Conservation (phyloP, 345 rosid genomes). For the Acer saccharum region DNA sequence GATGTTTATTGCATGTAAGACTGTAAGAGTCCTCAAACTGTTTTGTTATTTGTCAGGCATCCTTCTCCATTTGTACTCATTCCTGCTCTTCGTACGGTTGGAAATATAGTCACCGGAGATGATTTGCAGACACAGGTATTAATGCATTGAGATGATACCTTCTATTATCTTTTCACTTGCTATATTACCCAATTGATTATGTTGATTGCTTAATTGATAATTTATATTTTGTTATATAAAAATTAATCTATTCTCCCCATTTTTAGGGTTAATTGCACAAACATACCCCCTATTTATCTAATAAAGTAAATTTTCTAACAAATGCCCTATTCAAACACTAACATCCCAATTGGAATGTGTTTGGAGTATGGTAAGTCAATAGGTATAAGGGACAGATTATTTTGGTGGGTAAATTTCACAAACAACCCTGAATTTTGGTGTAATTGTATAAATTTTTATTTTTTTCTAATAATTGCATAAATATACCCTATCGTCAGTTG, state of each 20-base stretch:
- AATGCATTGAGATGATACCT: neutral
- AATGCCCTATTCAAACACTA: too few species aligned
- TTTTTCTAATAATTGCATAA: too few species aligned
- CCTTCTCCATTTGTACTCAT: constrained; percentile 73
- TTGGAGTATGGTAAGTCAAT: too few species aligned
- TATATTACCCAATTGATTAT: neutral
- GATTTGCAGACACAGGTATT: constrained; percentile 80
- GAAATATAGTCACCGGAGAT: constrained; percentile 84
- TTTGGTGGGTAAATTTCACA: too few species aligned
- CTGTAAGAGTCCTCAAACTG: neutral
- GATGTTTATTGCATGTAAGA: neutral
- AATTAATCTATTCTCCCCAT: neutral
- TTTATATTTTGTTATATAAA: neutral
- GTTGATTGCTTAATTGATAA: neutral
- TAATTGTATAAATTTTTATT: too few species aligned
- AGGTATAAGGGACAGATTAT: too few species aligned
- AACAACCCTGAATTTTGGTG: too few species aligned
- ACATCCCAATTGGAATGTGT: too few species aligned
- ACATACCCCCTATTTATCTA: too few species aligned
- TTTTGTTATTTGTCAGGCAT: constrained; percentile 43
- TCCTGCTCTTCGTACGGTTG: constrained; percentile 88
- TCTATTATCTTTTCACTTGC: neutral
- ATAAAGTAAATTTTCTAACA: too few species aligned
- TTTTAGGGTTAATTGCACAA: too few species aligned
- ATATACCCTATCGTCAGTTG: too few species aligned